Conservation (phyloP, 1,284 basidiomycete species). For the Irpex sp. region DNA sequence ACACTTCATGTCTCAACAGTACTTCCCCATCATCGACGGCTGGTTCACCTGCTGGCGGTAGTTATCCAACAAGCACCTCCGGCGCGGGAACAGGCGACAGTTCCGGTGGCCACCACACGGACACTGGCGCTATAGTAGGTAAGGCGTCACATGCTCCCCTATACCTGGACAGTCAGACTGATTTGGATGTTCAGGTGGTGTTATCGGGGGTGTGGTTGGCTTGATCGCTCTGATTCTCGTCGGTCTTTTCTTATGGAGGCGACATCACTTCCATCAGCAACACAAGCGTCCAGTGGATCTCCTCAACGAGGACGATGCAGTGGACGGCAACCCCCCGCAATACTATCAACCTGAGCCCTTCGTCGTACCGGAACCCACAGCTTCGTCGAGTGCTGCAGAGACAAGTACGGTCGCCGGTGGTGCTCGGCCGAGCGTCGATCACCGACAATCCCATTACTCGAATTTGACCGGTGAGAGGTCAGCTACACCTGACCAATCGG, state of each 20-base stretch:
- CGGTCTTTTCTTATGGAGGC: conserved; percentile 50
- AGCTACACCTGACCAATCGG: conserved; percentile 16
- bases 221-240: conserved; percentile 41
- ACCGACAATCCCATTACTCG: conserved; percentile 22
- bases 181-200: conserved; percentile 41
- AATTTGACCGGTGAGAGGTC: conserved; percentile 19
- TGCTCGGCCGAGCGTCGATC: conserved; percentile 21
- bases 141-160: not conserved
- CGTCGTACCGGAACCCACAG: conserved; percentile 58
- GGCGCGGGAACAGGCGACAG: conserved; percentile 17
- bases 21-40: conserved; percentile 71
- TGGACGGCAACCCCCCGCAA: conserved; percentile 45
- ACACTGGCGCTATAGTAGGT: conserved; percentile 1
- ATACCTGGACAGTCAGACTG: not conserved
- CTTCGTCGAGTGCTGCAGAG: conserved; percentile 24
- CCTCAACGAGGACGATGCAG: conserved; percentile 53
- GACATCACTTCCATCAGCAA: conserved; percentile 34
- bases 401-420: conserved; percentile 19
- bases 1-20: conserved; percentile 51
- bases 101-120: not conserved
- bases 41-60: conserved; percentile 71
- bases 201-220: conserved; percentile 56
- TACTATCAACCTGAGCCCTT: conserved; percentile 75
- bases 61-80: conserved; percentile 56
- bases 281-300: conserved; percentile 59